Base-by-base conservation (phyloP, 169 alveolate genomes). In the Plasmodium fragile region DNA sequence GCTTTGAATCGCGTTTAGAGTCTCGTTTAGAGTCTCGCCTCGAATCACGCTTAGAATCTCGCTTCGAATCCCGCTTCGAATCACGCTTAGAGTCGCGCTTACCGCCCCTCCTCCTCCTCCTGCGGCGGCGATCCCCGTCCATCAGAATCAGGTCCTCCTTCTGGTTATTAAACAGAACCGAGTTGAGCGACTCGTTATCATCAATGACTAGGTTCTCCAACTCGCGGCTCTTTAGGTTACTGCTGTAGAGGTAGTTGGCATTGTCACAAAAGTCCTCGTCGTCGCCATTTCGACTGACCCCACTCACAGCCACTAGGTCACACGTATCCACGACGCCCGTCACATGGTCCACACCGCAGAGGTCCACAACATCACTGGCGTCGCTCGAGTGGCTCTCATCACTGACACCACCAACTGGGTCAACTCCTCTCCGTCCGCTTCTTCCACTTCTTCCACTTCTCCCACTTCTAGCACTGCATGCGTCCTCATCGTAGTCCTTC, bases 171-270 rank as follows among this genome's bases (percentile, higher is more conserved):
- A 72, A 49, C 16, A 72, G 45, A 6, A 53, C 34, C 22, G 92
- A 84, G 22, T 71, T 39, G 1, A 72, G 22, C 25, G 83, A 71
- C 0, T 55, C 32, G n/a, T 77, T 79, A 22, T 77, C 89, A 13
- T 87, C 82, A 0, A 87, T 55, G 2, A 87, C 78, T 11, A 87
- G 49, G n/a, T 78, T 78, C 32, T 87, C 71, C 6, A 87, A 13
- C 22, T 87, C 93, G 22, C 30, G 55, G 5, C 39, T 87, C 18
- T 77, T 87, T n/a, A 18, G 16, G 7, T 78, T 43, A 13, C 36
- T 87, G 18, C 49, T 87, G 85, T 78, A 36, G 41, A 55, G n/a
- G 73, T 78, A 36, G 73, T 55, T 87, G 0, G n/a, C 41, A 18
- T 65, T 65, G 1, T 65, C 11, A 11, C 30, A 18, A 8, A 65